A percentile compares a stretch with the other conserved stretches of the same genome.
phyloP scores from a whole-genome alignment of 2,329 filamentous ascomycete species.

The Blastomyces gilchristii region DNA sequence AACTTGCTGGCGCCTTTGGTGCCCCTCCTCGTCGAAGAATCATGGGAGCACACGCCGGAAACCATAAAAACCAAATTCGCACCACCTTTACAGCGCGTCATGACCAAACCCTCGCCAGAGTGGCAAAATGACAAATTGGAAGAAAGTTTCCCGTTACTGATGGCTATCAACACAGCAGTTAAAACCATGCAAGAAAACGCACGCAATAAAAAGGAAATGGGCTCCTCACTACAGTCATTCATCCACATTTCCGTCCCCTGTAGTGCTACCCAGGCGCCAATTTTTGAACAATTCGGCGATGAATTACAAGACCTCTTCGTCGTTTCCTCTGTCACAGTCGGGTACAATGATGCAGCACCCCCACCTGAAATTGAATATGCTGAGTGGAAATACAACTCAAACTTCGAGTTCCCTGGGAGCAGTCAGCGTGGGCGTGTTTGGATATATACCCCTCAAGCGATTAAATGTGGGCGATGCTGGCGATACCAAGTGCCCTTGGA shows the following conservation, averaged over 20 bases:
- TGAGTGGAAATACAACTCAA: constrained; percentile 35
- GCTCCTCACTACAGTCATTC: constrained; percentile 68
- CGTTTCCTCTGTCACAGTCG: constrained; percentile 53
- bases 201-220: constrained; percentile 59
- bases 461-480: constrained; percentile 87
- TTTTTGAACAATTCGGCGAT: constrained; percentile 24
- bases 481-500: constrained; percentile 55
- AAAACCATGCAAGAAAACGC: constrained; percentile 67
- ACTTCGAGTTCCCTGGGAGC: constrained; percentile 31
- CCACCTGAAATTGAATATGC: constrained; percentile 23
- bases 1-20: constrained; percentile 72
- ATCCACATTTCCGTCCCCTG: constrained; percentile 40
- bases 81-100: constrained; percentile 37
- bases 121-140: constrained; percentile 42
- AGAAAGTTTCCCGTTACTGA: constrained; percentile 31
- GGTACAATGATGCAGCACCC: constrained; percentile 21
- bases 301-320: constrained; percentile 59
- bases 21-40: constrained; percentile 77
- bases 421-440: constrained; percentile 25
- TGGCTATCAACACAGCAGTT: constrained; percentile 52
- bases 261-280: constrained; percentile 13
- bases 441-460: constrained; percentile 40
- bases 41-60: constrained; percentile 65
- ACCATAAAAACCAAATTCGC: constrained; percentile 46
- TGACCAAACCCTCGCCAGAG: constrained; percentile 23